Base-by-base conservation (phyloP, 371 early-diverging fungal genomes). In the Lichtheimia ornata region DNA sequence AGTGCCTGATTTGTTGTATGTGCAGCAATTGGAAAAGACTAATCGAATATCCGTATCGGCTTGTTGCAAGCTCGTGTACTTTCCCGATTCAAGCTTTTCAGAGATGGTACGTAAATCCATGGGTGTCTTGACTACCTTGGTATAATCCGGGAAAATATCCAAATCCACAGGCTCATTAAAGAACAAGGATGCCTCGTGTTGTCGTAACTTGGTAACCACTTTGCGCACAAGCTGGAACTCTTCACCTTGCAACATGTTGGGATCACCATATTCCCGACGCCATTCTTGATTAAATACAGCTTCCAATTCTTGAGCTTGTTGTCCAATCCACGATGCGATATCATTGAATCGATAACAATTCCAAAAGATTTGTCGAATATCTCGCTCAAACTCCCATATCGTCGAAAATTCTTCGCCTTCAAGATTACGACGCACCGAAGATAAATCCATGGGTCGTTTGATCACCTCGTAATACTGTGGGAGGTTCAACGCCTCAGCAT, bases 91-190 rank as follows among this genome's bases (percentile, higher is more conserved):
- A 0, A 99, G 65, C 57, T 89, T 92, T 53, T 84, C 82, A 63
- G 82, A 85, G 49, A 99, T 90, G 0, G 99, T 99, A 20, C 88
- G 83, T 24, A 98, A 62, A 70, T 99, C 99, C 97, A 99, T 99
- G 7, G 99, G 99, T 40, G 86, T 65, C 61, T 91, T 94, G 65
- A 99, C 86, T 35, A 96, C 81, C 0, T 83, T 76, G 9, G 75
- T 76, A 74, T 99, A 99, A 58, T 88, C 88, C 0, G 98, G 97
- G 17, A 98, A 88, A 30, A 87, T 84, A 30, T 94, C 84, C 5
- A 89, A 86, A 73, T 98, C 98, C 17, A 99, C 99, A 14, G 99
- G 99, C 61, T 82, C 83, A 35, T 87, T 79, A 67, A 96, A 96
- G 7, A 77, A 59, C 27, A 66, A 73, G 50, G 66, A 69, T 13